Evolutionary conservation across 225 moss, liverwort and hornwort species (phyloP), one percentile per base, ranked within the genome.

Genomic region (Pleurozium schreberi): DNA sequence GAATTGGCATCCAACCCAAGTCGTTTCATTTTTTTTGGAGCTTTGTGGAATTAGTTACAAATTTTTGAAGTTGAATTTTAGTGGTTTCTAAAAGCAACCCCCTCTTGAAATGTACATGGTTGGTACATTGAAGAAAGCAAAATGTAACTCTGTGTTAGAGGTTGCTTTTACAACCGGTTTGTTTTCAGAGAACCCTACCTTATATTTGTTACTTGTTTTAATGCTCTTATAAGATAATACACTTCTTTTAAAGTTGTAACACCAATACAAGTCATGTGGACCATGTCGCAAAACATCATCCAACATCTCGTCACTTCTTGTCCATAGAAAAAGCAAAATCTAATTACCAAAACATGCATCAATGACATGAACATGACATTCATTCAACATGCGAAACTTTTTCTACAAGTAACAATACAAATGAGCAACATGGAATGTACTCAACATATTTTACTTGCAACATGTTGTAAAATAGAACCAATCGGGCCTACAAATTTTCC

Each of bases 341-440:
- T 8, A 16, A 49, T 50, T 73, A 0, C 23, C 7, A 45, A 1
- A 45, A 7, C 1, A 28, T 43, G 4, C 1, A 28, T 73, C 45
- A 28, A 45, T 73, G 18, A 7, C 4, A 23, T 3, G 2, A n/a
- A 68, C 0, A n/a, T 6, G 12, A 23, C 13, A 2, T 40, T 2
- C 3, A 4, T 11, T 4, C 40, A 7, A 22, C 23, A 73, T 43
- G 28, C 5, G 0, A 17, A 40, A 6, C 17, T 28, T 73, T 45
- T 40, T 8, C 5, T 7, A 7, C 17, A 33, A 49, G 5, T 31
- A 11, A 49, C 4, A 10, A 33, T 0, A 2, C 18, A 75, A 19
- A 33, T 33, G 15, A 20, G 10, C 4, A 42, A 26, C 8, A 74
- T 17, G 3, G 10, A 43, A 18, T 42, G 70, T 75, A 11, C 33